Evolutionary conservation across 805 yeast genomes (phyloP), one percentile per base, ranked within the genome.

Genomic region (Candida coleopterorum): DNA sequence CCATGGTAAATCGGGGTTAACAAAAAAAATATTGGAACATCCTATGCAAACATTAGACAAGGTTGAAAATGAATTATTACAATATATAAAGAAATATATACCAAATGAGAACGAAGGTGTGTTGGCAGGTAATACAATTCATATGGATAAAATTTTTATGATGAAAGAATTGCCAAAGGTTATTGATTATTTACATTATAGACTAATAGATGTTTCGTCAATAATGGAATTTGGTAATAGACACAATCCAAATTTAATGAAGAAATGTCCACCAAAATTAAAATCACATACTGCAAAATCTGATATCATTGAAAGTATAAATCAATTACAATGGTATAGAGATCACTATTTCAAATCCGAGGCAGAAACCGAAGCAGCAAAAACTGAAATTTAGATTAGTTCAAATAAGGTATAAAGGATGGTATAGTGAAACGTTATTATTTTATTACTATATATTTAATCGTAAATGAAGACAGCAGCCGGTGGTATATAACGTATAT

Each of bases 121-220:
- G 0, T 59, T 93, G 37, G 95, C 95, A 0, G 99, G 99, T 2
- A 93, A 90, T 48, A 75, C 95, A 0, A 80, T 93, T 14, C 97
- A 93, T 57, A 81, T 86, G 80, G 99, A 93, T 56, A 74, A 87
- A 40, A 70, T 83, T 34, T 93, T 90, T 59, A 73, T 93, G 82
- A 64, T 77, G 54, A 70, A 75, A 36, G 96, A 90, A 51, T 79
- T 93, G 64, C 97, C 97, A 0, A 58, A 70, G 32, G 80, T 86
- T 6, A 56, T 74, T n/a, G 74, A 74, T 27, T 69, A 68, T 40
- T 59, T 75, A 48, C 75, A 66, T 53, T 93, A 93, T 55, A 72
- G 99, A 37, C 70, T 89, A 26, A 74, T 93, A 27, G 99, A 93
- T 52, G 98, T 93, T 11, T 81, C 94, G n/a, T 68, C 88, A 1